Conservation (phyloP, 2,329 filamentous ascomycete species). For the Exophiala spinifera region DNA sequence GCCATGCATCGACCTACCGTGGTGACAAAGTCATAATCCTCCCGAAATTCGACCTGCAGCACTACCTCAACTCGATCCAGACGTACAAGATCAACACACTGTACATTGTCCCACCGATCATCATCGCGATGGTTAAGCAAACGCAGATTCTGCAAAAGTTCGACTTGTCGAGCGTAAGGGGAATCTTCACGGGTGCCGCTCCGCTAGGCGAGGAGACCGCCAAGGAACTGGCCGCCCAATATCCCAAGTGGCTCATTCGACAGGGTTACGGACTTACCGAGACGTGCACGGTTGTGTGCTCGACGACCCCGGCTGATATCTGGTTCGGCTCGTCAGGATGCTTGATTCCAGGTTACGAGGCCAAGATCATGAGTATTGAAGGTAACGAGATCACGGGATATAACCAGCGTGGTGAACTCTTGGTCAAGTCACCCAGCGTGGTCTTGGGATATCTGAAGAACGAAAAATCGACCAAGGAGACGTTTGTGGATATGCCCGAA, state of each 20-base stretch:
- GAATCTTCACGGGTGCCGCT: conserved; percentile 72
- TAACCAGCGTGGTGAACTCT: conserved; percentile 74
- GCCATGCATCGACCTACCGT: conserved; percentile 62
- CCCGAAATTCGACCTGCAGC: conserved; percentile 70
- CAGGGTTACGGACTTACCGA: conserved; percentile 81
- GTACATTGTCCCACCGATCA: conserved; percentile 74
- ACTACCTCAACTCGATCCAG: conserved; percentile 63
- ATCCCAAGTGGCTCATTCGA: conserved; percentile 62
- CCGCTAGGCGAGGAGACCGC: conserved; percentile 72
- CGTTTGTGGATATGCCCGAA: conserved; percentile 64
- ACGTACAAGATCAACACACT: conserved; percentile 66
- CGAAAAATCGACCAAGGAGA: conserved; percentile 75
- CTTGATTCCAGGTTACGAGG: conserved; percentile 62
- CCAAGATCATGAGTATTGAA: conserved; percentile 64
- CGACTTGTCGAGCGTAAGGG: conserved; percentile 65
- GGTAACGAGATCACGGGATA: conserved; percentile 68
- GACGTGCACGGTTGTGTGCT: conserved; percentile 66
- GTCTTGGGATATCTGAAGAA: conserved; percentile 85
- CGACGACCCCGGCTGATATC: conserved; percentile 58
- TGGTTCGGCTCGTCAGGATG: conserved; percentile 70
- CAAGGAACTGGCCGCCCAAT: conserved; percentile 59
- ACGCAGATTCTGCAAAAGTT: conserved; percentile 60
- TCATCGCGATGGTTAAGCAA: conserved; percentile 71
- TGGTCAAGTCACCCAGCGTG: conserved; percentile 72
- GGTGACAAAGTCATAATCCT: conserved; percentile 73